A percentile compares a stretch with the other conserved stretches of the same genome.
These are phyloP conservation scores for Apiosordaria backusii DNA, from an alignment of 495 filamentous ascomycete species.

Conservation along the genomic window DNA sequence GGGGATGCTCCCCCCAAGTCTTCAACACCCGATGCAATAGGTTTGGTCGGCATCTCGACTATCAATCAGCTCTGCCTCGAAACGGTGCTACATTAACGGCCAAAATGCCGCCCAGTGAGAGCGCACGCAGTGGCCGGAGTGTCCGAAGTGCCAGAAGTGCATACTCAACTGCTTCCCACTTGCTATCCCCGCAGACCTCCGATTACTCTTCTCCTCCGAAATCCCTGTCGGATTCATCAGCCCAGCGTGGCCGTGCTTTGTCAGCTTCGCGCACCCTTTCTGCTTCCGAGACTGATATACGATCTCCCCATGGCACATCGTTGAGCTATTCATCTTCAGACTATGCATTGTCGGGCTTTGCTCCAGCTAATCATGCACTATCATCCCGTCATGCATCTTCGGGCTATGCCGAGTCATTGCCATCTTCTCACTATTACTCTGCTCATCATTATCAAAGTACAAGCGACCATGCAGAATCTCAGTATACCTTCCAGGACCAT, in stretches of 20 bases:
- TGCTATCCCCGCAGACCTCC: slow-evolving; percentile 22
- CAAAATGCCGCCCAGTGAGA: slow-evolving; percentile 19
- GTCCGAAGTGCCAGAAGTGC: slow-evolving; percentile 20
- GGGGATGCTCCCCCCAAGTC: neutral
- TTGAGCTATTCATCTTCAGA: neutral
- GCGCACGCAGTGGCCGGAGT: slow-evolving; percentile 14
- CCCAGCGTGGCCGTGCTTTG: neutral
- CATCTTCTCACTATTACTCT: neutral
- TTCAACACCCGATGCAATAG: neutral
- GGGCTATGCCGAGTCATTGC: neutral
- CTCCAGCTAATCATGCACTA: slow-evolving; percentile 20
- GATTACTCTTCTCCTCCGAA: neutral
- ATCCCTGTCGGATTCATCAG: neutral
- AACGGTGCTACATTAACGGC: neutral
- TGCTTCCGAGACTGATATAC: neutral
- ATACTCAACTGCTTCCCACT: slow-evolving; percentile 25
- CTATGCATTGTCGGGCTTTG: neutral
- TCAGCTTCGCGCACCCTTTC: neutral
- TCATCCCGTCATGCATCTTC: slow-evolving; percentile 20
- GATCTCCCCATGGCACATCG: neutral
- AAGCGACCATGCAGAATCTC: neutral
- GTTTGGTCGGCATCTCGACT: neutral
- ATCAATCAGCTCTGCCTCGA: neutral
- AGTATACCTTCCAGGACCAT: neutral
- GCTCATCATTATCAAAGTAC: neutral